Conservation (phyloP, 2,329 filamentous ascomycete genomes). For the Tolypocladium tundrense region DNA sequence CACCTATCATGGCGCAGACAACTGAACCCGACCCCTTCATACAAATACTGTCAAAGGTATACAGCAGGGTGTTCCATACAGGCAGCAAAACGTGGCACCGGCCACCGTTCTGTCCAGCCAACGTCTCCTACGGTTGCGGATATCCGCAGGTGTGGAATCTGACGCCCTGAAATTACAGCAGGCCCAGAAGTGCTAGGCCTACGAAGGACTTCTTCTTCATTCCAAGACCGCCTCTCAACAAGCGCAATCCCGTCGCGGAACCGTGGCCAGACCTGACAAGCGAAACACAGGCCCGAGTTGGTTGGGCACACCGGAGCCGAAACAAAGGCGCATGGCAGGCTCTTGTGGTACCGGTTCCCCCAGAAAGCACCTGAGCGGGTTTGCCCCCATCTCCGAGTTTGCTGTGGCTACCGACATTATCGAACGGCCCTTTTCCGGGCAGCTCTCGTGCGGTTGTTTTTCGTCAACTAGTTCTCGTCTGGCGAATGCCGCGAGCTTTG, state of each 20-base stretch:
- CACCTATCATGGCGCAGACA: not conserved
- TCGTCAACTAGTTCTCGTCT: not conserved
- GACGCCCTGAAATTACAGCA: not conserved
- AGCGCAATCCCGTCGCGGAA: not conserved
- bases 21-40: not conserved
- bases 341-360: not conserved
- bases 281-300: not conserved
- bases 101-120: not conserved
- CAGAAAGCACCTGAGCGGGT: not conserved
- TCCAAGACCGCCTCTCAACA: not conserved
- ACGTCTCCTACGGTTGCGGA: not conserved
- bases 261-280: not conserved
- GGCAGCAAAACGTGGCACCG: not conserved
- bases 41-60: no score
- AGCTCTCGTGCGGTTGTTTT: not conserved
- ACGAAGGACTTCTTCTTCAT: not conserved
- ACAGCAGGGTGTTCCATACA: not conserved
- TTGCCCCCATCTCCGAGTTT: not conserved
- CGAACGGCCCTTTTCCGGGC: not conserved
- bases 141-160: not conserved
- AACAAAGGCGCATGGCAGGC: not conserved
- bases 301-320: not conserved
- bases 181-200: not conserved
- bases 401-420: not conserved
- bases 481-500: slow-evolving; percentile 5